Percentiles rank a stretch among this genome's conserved stretches.
Evolutionary conservation across 257 asterid genomes (phyloP).

Genomic region (Nicotiana obtusifolia): DNA sequence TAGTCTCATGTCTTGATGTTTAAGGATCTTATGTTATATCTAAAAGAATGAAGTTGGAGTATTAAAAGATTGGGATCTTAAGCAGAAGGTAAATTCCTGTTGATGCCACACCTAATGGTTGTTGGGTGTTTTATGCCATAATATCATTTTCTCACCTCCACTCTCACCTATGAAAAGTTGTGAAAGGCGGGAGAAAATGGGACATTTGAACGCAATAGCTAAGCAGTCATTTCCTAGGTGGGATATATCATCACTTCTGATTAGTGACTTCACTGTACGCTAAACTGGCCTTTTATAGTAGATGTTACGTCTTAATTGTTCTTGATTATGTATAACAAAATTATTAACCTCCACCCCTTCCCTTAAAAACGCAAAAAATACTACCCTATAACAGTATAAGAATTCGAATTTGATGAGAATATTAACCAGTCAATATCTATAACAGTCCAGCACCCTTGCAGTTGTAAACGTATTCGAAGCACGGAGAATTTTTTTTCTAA

Average conservation of each 20-base stretch:
- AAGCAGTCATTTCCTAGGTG: constrained; percentile 29
- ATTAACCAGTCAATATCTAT: not conserved
- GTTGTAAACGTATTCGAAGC: not conserved
- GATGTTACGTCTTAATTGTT: not conserved
- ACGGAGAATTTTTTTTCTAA: not conserved
- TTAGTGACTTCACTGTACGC: not conserved
- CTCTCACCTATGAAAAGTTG: constrained; percentile 8
- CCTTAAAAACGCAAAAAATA: not conserved
- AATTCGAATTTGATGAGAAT: not conserved
- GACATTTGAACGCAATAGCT: constrained; percentile 37
- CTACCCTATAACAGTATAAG: not conserved
- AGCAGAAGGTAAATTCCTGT: not conserved
- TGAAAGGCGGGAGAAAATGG: constrained; percentile 12
- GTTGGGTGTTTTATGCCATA: constrained; percentile 3
- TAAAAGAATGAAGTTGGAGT: not conserved
- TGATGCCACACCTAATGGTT: constrained; percentile 25
- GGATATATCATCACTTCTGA: constrained; percentile 10
- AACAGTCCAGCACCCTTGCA: not conserved
- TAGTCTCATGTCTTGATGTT: not conserved
- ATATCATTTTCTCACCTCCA: not conserved
- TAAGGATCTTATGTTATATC: not conserved
- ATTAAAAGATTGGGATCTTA: constrained; percentile 6
- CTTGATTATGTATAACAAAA: not conserved
- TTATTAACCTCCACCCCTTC: not conserved
- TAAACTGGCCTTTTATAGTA: not conserved